Evolutionary conservation across 495 filamentous ascomycete species (phyloP).

Genomic region (Monascus purpureus): DNA sequence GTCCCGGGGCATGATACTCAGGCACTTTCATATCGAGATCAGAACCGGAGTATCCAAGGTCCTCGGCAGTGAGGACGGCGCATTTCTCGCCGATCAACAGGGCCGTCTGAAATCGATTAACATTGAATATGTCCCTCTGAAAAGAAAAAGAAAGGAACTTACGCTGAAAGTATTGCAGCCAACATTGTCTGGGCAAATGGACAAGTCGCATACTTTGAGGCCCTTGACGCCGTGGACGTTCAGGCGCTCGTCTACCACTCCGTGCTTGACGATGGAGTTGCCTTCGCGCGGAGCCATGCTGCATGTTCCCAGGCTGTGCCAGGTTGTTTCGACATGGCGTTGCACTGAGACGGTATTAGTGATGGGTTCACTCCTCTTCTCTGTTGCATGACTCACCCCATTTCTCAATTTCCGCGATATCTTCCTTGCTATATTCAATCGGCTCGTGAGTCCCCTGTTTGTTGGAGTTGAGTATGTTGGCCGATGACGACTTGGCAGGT

Average conservation of each 20-base stretch:
- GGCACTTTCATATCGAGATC: conserved; percentile 67
- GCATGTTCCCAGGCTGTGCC: conserved; percentile 60
- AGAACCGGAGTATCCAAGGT: conserved; percentile 59
- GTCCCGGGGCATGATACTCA: conserved; percentile 43
- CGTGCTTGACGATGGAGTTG: conserved; percentile 64
- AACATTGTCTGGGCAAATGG: conserved; percentile 72
- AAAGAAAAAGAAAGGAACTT: conserved; percentile 6
- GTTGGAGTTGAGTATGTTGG: conserved; percentile 34
- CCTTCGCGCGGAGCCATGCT: conserved; percentile 70
- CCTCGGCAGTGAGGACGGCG: conserved; percentile 55
- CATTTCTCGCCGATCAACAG: conserved; percentile 77
- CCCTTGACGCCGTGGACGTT: conserved; percentile 72
- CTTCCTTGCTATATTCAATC: conserved; percentile 50
- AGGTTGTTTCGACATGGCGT: conserved; percentile 65
- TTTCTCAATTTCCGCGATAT: conserved; percentile 58
- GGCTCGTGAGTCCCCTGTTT: conserved; percentile 42
- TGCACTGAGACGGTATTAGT: conserved; percentile 9
- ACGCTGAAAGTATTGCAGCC: conserved; percentile 60
- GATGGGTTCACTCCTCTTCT: neutral
- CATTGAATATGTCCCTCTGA: conserved; percentile 32
- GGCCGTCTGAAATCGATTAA: conserved; percentile 38
- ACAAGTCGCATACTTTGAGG: conserved; percentile 70
- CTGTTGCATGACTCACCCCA: conserved; percentile 40
- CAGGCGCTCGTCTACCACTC: conserved; percentile 61
- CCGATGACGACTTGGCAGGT: conserved; percentile 31